Evolutionary conservation across 176 grass and related monocot species (phyloP).

Genomic region (Triticum urartu): DNA sequence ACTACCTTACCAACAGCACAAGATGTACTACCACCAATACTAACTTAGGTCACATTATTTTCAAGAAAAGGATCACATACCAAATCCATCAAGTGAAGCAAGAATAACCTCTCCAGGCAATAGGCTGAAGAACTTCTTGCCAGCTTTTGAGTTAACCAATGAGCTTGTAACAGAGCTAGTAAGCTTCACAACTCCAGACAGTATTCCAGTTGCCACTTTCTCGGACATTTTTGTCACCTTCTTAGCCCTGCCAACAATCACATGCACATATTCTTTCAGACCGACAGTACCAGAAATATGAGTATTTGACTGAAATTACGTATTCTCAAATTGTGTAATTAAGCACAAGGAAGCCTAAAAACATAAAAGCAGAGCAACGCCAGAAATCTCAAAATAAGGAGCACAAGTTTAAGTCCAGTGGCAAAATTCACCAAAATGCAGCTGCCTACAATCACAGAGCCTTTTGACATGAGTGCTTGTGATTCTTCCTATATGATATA

Average conservation of each 20-base stretch:
- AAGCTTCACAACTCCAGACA: conserved; percentile 74
- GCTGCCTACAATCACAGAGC: background rate
- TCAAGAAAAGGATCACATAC: conserved; percentile 32
- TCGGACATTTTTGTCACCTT: conserved; percentile 78
- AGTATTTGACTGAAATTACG: background rate
- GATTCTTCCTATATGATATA: background rate
- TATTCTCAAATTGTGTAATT: background rate
- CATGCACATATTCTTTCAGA: background rate
- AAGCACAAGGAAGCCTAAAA: background rate
- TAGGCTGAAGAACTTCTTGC: conserved; percentile 64
- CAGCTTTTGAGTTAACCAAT: conserved; percentile 66
- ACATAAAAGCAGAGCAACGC: background rate
- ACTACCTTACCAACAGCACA: background rate
- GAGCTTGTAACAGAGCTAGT: conserved; percentile 71
- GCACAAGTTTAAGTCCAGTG: background rate
- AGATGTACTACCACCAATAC: background rate
- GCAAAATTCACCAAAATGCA: background rate
- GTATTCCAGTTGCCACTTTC: conserved; percentile 74
- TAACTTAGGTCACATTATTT: background rate
- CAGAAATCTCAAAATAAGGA: background rate
- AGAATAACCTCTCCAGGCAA: conserved; percentile 84
- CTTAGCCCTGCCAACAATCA: conserved; percentile 55
- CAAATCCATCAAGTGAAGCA: conserved; percentile 91
- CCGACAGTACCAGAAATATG: background rate
- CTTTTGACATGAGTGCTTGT: background rate